These are phyloP conservation scores for Pseudogymnoascus destructans DNA, from an alignment of 2,329 filamentous ascomycete genomes.

Conservation along the genomic window DNA sequence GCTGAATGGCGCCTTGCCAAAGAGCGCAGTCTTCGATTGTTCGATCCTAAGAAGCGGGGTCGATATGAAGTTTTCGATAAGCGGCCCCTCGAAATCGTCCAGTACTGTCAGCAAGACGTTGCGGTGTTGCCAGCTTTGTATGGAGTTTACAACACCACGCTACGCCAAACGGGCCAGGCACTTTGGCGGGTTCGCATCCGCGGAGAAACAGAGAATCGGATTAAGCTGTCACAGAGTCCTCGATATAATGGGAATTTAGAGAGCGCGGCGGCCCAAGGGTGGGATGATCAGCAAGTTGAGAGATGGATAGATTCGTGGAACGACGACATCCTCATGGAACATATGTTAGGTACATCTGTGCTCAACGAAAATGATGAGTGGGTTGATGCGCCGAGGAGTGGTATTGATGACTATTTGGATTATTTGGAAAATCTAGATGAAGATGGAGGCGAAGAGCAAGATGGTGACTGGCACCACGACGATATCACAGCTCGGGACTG, in stretches of 20 bases:
- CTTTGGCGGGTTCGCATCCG: constrained; percentile 12
- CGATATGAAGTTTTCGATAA: constrained; percentile 34
- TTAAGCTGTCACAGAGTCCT: constrained; percentile 16
- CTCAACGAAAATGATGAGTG: not conserved
- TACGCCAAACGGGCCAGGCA: constrained; percentile 3
- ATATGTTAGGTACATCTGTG: not conserved
- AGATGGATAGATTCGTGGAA: constrained; percentile 14
- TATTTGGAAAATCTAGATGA: too few species aligned
- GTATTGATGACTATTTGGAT: too few species aligned
- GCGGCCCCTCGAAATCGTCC: constrained; percentile 31
- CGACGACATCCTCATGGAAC: constrained; percentile 9
- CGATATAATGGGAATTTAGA: not conserved
- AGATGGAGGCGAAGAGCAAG: too few species aligned
- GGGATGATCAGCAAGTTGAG: constrained; percentile 12
- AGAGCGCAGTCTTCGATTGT: constrained; percentile 28
- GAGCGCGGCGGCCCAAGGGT: constrained; percentile 1
- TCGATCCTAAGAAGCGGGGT: constrained; percentile 32
- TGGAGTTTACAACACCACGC: constrained; percentile 22
- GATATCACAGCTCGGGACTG: too few species aligned
- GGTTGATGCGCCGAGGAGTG: too few species aligned
- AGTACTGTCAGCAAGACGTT: constrained; percentile 38
- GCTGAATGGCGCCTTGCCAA: constrained; percentile 28
- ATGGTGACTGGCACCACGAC: too few species aligned
- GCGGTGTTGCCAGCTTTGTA: constrained; percentile 30
- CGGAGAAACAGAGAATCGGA: constrained; percentile 14